These are phyloP conservation scores for Zizania latifolia DNA, from an alignment of 176 grass and related monocot species.

Conservation along the genomic window DNA sequence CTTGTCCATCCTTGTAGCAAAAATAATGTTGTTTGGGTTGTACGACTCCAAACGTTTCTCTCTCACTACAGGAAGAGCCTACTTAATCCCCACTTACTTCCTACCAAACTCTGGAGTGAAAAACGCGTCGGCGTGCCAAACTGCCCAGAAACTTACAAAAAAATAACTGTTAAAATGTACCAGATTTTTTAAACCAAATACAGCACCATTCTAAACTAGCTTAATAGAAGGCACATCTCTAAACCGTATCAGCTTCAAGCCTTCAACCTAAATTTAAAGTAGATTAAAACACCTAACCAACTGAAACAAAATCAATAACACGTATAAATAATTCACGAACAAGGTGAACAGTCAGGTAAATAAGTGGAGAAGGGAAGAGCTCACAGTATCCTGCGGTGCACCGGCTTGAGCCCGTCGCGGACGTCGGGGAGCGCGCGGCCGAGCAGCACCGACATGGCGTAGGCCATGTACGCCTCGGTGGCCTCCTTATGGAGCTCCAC, in stretches of 20 bases:
- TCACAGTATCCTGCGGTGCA: conserved; percentile 94
- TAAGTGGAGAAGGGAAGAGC: conserved; percentile 13
- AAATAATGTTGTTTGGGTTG: not conserved
- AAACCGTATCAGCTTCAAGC: not conserved
- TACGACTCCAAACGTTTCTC: not conserved
- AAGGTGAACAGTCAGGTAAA: not conserved
- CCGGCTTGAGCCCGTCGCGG: conserved; percentile 89
- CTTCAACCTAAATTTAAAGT: not conserved
- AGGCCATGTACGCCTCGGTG: conserved; percentile 83
- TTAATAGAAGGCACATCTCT: not conserved
- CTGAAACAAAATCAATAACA: not conserved
- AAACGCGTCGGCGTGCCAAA: not conserved
- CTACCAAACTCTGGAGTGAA: not conserved
- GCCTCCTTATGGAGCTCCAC: conserved; percentile 91
- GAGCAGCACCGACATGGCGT: conserved; percentile 93
- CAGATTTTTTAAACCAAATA: not conserved
- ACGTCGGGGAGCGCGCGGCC: conserved; percentile 87
- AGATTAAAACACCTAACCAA: not conserved
- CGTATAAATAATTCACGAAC: not conserved
- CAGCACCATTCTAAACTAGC: not conserved
- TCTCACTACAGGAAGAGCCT: not conserved
- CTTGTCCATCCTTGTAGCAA: not conserved
- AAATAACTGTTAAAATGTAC: not conserved
- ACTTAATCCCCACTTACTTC: not conserved
- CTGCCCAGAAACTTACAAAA: not conserved